Base-by-base conservation (phyloP, 1,284 basidiomycete species). In the Apiotrichum veenhuisii region DNA sequence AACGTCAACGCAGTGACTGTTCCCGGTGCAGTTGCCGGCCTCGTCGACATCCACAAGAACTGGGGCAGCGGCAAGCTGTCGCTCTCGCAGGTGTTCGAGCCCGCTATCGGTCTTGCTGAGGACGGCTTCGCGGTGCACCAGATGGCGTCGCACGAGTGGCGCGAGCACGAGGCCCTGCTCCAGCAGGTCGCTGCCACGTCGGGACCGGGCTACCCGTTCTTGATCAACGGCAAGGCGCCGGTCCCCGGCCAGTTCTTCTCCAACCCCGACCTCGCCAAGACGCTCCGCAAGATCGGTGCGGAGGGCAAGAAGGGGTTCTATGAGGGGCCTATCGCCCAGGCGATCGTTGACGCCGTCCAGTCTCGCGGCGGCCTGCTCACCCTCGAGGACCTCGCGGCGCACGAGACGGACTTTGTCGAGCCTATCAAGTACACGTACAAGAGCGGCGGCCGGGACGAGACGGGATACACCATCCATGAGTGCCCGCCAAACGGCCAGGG, bases 401-500 rank as follows among this genome's bases (percentile, higher is more conserved):
- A 95, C 71, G 78, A 83, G 46, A 87, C 88, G 0, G 81, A 85
- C 8, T 84, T 91, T 46, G 89, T 96, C 18, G 84, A 91, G 62
- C 94, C 94, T 1, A 93, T 97, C 77, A 85, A 83, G 55, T 95
- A 95, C 74, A 87, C 1, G 92, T 93, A 72, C 58, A 36, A 18
- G 20, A 15, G 12, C 14, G 46, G 46, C 22, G 65, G 59, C 43
- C n/a, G 25, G 17, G 52, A 54, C 34, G 60, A 40, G 42, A 55
- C 34, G 38, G 44, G 20, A 84, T 80, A 15, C 80, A 81, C n/a
- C 81, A 88, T 89, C 58, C 69, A 81, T 50, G 70, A 74, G 34
- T 95, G 91, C 67, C 92, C 92, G 8, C 92, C 92, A 0, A 96
- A 95, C 71, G 92, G 94, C 17, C 93, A 97, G 83, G 94, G 89